These are phyloP conservation scores for Xylariaceae sp. DNA, from an alignment of 2,329 filamentous ascomycete genomes.

Conservation along the genomic window DNA sequence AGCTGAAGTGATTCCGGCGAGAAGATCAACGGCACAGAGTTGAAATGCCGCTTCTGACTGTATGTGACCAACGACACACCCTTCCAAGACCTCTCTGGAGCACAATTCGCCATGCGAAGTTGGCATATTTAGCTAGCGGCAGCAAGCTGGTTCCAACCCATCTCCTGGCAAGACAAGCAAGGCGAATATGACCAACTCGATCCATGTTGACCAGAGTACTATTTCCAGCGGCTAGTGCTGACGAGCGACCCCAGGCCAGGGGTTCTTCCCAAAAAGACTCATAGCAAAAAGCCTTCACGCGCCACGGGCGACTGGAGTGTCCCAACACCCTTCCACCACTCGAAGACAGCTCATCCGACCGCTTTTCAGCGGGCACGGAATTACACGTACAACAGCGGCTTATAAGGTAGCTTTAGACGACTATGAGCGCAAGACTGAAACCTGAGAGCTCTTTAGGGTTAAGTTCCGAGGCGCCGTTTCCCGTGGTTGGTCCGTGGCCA, in stretches of 20 bases:
- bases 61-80: constrained; percentile 43
- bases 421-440: constrained; percentile 67
- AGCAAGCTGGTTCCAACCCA: constrained; percentile 26
- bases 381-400: constrained; percentile 33
- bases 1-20: constrained; percentile 42
- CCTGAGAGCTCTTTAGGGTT: constrained; percentile 87
- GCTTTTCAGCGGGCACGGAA: constrained; percentile 47
- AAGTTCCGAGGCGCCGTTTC: constrained; percentile 76
- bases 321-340: constrained; percentile 45
- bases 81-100: constrained; percentile 37
- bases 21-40: constrained; percentile 20
- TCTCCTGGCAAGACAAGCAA: constrained; percentile 27
- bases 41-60: constrained; percentile 43
- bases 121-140: constrained; percentile 22
- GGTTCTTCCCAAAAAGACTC: constrained; percentile 72
- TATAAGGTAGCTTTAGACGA: constrained; percentile 69
- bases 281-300: constrained; percentile 60
- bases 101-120: constrained; percentile 23
- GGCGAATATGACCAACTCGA: constrained; percentile 28
- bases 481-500: constrained; percentile 38
- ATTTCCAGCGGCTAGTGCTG: constrained; percentile 62
- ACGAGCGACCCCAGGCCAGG: constrained; percentile 69
- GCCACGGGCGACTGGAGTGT: constrained; percentile 53
- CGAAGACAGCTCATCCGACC: constrained; percentile 33
- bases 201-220: constrained; percentile 45